phyloP scores from a whole-genome alignment of 2,329 filamentous ascomycete species.

The Aureobasidium sp. region DNA sequence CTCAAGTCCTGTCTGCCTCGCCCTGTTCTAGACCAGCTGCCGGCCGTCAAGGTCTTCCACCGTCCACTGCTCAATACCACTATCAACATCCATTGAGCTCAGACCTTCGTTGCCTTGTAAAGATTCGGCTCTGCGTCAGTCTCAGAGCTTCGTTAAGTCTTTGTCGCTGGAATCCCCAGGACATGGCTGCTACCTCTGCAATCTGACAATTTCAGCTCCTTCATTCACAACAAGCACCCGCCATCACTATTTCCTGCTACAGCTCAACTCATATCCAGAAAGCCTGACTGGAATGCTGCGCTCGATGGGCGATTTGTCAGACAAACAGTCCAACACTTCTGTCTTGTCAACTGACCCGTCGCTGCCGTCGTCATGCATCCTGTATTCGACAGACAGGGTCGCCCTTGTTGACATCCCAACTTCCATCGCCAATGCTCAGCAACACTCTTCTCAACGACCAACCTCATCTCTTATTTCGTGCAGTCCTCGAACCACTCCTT shows the following conservation, averaged over 20 bases:
- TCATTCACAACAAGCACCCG: not conserved
- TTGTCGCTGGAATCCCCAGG: not conserved
- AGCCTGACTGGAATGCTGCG: not conserved
- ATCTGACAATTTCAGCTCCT: not conserved
- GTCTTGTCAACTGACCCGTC: not conserved
- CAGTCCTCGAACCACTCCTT: slow-evolving; percentile 40
- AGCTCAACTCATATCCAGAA: not conserved
- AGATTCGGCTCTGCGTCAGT: not conserved
- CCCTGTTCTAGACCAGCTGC: not conserved
- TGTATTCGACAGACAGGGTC: slow-evolving; percentile 47
- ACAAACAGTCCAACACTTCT: slow-evolving; percentile 11
- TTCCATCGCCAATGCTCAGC: slow-evolving; percentile 62
- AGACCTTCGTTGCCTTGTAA: not conserved
- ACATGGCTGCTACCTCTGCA: not conserved
- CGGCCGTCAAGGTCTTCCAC: no score
- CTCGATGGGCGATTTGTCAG: not conserved
- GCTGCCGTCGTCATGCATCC: slow-evolving; percentile 30
- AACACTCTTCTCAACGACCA: slow-evolving; percentile 34
- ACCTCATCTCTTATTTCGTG: slow-evolving; percentile 41
- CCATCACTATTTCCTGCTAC: not conserved
- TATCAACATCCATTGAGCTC: not conserved
- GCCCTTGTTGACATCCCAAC: slow-evolving; percentile 62
- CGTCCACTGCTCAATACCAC: not conserved
- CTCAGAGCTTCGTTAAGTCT: not conserved
- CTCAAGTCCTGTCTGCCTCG: not conserved